Base-by-base conservation (phyloP, 176 grass and related monocot genomes). In the Oryza australiensis region DNA sequence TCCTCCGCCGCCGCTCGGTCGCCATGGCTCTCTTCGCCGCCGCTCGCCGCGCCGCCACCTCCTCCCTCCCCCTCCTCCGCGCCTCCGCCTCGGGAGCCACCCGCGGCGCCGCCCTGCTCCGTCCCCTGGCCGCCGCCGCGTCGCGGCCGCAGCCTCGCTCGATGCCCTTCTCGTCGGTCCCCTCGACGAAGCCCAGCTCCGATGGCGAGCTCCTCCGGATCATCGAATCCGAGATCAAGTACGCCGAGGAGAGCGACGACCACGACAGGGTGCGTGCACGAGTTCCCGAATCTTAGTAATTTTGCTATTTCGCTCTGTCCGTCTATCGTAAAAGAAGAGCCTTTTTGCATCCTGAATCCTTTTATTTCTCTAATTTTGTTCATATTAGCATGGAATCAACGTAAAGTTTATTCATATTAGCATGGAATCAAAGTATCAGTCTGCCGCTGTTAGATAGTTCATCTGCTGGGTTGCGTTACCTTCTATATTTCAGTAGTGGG, bases 141-240 rank as follows among this genome's bases (percentile, higher is more conserved):
- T n/a, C 13, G 37, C 51, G 29, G 23, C 80, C 64, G 63, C 13
- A 20, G 55, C 70, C 82, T 15, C 38, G 33, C 26, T 41, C 81
- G 68, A 74, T 85, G 75, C 82, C 68, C 30, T 88, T 94, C 91
- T 94, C 91, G 33, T 94, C 91, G 65, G 78, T 34, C 10, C 26
- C 79, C 38, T 60, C 53, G 45, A 40, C 68, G 64, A 94, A 79
- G 59, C 80, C 87, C 10, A 66, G 43, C 55, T 82, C 66, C 28
- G 96, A 93, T 28, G 71, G 74, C 48, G 82, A 88, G 16, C 91
- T 99, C 8, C 84, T 94, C 29, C 75, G 89, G 27, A 76, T 99
- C 33, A 80, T 99, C 12, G 91, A 92, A 3, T 77, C 89, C 3
- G 96, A 93, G 78, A 93, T 97, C 64, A 97, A 97, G 89, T 93